phyloP scores from a whole-genome alignment of 2,329 filamentous ascomycete genomes.

The Pestalotiopsis sp. region DNA sequence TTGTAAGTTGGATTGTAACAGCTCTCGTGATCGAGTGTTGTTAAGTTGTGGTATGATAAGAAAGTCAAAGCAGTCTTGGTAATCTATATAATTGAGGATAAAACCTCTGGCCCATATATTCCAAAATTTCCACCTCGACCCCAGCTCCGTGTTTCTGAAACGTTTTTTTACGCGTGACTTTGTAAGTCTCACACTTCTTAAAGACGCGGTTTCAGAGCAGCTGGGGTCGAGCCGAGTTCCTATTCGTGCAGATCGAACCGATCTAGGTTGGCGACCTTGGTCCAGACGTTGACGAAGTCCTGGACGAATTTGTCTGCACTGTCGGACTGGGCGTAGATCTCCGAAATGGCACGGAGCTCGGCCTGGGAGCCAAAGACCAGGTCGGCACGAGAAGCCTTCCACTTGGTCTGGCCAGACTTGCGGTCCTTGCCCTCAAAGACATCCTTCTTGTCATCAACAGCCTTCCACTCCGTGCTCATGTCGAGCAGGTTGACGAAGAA shows the following conservation, averaged over 20 bases:
- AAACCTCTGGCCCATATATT: background rate
- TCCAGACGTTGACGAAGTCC: constrained; percentile 74
- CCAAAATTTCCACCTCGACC: constrained; percentile 6
- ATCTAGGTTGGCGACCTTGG: constrained; percentile 75
- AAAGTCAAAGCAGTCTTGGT: constrained; percentile 2
- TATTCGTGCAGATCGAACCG: constrained; percentile 59
- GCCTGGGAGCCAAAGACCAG: constrained; percentile 75
- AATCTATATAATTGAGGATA: background rate
- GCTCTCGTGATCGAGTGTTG: background rate
- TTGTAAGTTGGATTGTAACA: background rate
- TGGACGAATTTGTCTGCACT: constrained; percentile 65
- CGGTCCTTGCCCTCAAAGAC: constrained; percentile 66
- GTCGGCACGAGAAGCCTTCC: constrained; percentile 69
- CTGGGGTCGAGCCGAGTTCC: constrained; percentile 11
- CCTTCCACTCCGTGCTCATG: constrained; percentile 66
- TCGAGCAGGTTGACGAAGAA: constrained; percentile 83
- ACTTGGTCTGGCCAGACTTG: constrained; percentile 67
- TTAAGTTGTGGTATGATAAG: background rate
- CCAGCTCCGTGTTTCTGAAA: background rate
- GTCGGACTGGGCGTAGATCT: constrained; percentile 68
- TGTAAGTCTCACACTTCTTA: background rate
- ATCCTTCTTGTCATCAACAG: constrained; percentile 52
- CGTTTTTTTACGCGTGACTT: background rate
- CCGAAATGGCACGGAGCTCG: constrained; percentile 70
- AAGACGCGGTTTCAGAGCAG: background rate